Evolutionary conservation across 1,139 yeast genomes (phyloP).

Genomic region (Debaryomyces robertsiae): DNA sequence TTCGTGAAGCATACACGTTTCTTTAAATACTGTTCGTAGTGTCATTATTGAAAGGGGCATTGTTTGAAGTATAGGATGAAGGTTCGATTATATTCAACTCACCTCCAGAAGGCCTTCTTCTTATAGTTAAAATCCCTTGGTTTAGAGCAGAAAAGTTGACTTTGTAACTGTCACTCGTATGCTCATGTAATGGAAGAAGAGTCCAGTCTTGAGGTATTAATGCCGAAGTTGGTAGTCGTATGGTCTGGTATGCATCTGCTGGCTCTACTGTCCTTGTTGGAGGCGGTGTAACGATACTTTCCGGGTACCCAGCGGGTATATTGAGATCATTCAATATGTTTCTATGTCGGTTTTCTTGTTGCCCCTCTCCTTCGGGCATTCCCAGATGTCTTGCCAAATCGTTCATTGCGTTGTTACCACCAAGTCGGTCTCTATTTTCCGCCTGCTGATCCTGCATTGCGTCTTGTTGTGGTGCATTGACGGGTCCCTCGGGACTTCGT

Average conservation of each 20-base stretch:
- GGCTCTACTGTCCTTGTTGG: constrained; percentile 7
- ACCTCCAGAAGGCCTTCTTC: constrained; percentile 5
- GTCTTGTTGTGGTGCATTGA: not conserved
- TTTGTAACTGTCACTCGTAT: constrained; percentile 19
- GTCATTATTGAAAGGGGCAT: too few species aligned
- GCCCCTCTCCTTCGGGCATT: constrained; percentile 1
- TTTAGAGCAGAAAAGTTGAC: constrained; percentile 23
- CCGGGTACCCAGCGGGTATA: constrained; percentile 9
- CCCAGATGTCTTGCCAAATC: not conserved
- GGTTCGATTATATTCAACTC: constrained; percentile 9
- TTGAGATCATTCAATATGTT: constrained; percentile 8
- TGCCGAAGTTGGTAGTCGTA: constrained; percentile 28
- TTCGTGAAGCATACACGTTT: not conserved
- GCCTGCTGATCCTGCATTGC: not conserved
- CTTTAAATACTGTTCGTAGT: not conserved
- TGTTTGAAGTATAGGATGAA: not conserved
- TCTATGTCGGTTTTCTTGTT: constrained; percentile 9
- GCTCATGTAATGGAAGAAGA: constrained; percentile 28
- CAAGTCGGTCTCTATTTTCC: too few species aligned
- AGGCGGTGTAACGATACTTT: constrained; percentile 3
- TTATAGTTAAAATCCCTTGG: constrained; percentile 20
- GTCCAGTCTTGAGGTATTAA: constrained; percentile 41
- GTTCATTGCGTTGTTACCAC: not conserved
- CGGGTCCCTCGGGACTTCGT: not conserved
- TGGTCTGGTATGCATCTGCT: constrained; percentile 21